Evolutionary conservation across 257 asterid species (phyloP).

Genomic region (Prunella vulgaris): DNA sequence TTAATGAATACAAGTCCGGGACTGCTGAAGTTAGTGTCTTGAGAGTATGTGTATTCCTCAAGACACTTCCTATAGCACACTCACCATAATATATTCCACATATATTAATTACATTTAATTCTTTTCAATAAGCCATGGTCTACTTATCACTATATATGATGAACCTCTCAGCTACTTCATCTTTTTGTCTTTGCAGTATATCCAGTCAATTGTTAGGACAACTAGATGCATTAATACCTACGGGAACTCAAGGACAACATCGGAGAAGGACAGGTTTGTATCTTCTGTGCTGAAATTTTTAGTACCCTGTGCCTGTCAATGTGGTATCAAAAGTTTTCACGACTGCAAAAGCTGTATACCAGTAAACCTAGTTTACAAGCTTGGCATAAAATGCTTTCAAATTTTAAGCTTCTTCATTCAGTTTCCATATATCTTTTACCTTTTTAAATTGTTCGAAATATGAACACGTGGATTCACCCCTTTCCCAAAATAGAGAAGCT

Average conservation of each 20-base stretch:
- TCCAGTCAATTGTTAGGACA: constrained; percentile 69
- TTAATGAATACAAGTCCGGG: not conserved
- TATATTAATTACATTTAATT: not conserved
- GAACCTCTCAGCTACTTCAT: constrained; percentile 12
- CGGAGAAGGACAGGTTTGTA: constrained; percentile 83
- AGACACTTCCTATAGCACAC: not conserved
- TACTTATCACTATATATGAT: not conserved
- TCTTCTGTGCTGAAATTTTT: not conserved
- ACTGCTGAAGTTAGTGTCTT: not conserved
- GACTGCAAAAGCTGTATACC: not conserved
- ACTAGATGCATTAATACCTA: constrained; percentile 70
- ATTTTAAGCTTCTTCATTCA: not conserved
- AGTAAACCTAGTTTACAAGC: not conserved
- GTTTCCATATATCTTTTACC: not conserved
- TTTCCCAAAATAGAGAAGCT: not conserved
- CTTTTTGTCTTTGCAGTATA: constrained; percentile 47
- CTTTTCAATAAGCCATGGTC: not conserved
- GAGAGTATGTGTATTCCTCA: not conserved
- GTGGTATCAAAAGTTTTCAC: not conserved
- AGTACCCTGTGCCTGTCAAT: not conserved
- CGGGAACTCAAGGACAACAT: constrained; percentile 79
- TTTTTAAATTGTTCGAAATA: not conserved
- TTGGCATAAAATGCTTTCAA: not conserved
- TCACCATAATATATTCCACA: not conserved
- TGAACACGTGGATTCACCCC: not conserved